Evolutionary conservation across 2,329 filamentous ascomycete genomes (phyloP).

Genomic region (Colletotrichum sojae): DNA sequence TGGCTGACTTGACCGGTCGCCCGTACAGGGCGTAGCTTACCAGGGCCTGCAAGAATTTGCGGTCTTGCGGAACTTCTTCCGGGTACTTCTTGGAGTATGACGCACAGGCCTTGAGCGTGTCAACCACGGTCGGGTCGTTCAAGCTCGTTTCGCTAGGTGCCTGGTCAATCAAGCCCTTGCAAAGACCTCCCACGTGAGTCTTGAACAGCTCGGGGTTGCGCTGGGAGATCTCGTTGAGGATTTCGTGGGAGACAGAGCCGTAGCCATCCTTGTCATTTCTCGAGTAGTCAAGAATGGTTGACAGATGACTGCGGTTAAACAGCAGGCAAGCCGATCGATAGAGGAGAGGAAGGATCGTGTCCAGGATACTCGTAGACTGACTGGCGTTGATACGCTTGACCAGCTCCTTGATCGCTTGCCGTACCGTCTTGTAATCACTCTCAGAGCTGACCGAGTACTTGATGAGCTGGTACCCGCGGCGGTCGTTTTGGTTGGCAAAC

Average conservation of each 20-base stretch:
- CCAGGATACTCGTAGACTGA: constrained; percentile 75
- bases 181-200: constrained; percentile 91
- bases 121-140: constrained; percentile 83
- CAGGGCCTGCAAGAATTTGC: constrained; percentile 85
- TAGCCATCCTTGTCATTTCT: constrained; percentile 86
- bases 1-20: constrained; percentile 84
- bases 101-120: constrained; percentile 93
- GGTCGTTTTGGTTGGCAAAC: constrained; percentile 92
- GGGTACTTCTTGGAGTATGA: constrained; percentile 91
- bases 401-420: constrained; percentile 91
- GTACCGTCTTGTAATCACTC: constrained; percentile 92
- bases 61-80: constrained; percentile 84
- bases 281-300: constrained; percentile 89
- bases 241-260: constrained; percentile 84
- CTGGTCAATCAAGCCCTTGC: constrained; percentile 85
- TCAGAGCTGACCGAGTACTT: constrained; percentile 87
- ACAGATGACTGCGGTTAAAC: constrained; percentile 95
- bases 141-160: constrained; percentile 78
- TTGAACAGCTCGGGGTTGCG: constrained; percentile 92
- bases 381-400: constrained; percentile 83
- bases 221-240: constrained; percentile 92
- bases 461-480: constrained; percentile 90
- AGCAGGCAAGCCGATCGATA: constrained; percentile 88
- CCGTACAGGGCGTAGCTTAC: constrained; percentile 88
- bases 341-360: constrained; percentile 85